phyloP scores from a whole-genome alignment of 129 eudicot species.

The Cynara cardunculus region DNA sequence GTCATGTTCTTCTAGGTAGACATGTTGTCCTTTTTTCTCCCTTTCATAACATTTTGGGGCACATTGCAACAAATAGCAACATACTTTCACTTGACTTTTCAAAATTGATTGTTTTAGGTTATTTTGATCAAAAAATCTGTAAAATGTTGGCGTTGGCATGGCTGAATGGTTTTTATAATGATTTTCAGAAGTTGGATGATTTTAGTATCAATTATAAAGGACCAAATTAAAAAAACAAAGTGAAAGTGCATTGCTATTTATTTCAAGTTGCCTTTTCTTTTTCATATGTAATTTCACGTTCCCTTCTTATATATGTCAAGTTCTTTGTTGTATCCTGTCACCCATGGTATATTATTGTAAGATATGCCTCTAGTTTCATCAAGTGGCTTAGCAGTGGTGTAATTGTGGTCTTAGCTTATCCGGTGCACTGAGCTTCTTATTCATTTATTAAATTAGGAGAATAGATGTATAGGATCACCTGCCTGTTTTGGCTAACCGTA shows the following conservation, averaged over 20 bases:
- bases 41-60: not conserved
- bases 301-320: not conserved
- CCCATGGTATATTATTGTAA: too few relatives aligned
- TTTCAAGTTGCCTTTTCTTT: not conserved
- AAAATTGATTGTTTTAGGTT: not conserved
- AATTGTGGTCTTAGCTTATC: not conserved
- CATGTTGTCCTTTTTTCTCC: too few relatives aligned
- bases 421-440: slow-evolving; percentile 5
- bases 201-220: not conserved
- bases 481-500: slow-evolving; percentile 2
- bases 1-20: too few relatives aligned
- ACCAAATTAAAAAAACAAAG: not conserved
- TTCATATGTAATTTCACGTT: not conserved
- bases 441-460: not conserved
- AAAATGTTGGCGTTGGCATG: not conserved
- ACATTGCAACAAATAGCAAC: not conserved
- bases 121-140: not conserved
- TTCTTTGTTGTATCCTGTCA: too few relatives aligned
- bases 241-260: not conserved
- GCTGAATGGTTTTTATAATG: not conserved
- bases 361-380: not conserved
- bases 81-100: not conserved
- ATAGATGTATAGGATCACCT: not conserved
- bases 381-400: not conserved
- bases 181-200: not conserved